These are phyloP conservation scores for Schrenkiella parvula DNA, from an alignment of 345 rosid species.

Conservation along the genomic window DNA sequence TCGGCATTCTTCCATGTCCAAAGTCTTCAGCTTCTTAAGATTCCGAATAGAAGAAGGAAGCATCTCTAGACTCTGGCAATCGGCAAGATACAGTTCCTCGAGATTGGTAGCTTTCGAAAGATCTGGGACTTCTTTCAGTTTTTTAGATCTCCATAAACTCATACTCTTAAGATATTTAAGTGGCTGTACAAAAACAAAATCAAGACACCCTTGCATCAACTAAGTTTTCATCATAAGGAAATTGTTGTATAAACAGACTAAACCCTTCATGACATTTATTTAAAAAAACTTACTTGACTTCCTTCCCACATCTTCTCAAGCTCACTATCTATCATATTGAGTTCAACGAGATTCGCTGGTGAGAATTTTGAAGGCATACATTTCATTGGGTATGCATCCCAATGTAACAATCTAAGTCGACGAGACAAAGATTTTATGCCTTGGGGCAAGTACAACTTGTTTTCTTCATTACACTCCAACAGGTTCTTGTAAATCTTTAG, in stretches of 20 bases:
- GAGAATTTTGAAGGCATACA: not conserved
- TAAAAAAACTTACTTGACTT: not conserved
- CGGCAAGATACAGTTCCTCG: not conserved
- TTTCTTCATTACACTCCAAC: not conserved
- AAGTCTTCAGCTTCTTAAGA: not conserved
- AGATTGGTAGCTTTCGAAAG: conserved; percentile 5
- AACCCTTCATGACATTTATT: not conserved
- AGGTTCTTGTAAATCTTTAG: not conserved
- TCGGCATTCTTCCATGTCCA: not conserved
- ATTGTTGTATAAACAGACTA: not conserved
- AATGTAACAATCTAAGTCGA: not conserved
- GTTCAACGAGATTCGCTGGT: not conserved
- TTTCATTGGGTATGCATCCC: conserved; percentile 2
- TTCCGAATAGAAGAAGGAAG: conserved; percentile 1
- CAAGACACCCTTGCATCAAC: not conserved
- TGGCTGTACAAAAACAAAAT: not conserved
- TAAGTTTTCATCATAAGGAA: not conserved
- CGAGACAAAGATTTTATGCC: not conserved
- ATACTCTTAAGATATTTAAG: not conserved
- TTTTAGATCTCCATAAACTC: not conserved
- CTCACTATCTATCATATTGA: not conserved
- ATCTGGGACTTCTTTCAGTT: conserved; percentile 3
- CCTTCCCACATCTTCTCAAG: not conserved
- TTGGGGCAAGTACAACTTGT: not conserved
- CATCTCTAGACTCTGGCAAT: conserved; percentile 1